These are phyloP conservation scores for Neurospora sp. DNA, from an alignment of 2,329 filamentous ascomycete species.

Conservation along the genomic window DNA sequence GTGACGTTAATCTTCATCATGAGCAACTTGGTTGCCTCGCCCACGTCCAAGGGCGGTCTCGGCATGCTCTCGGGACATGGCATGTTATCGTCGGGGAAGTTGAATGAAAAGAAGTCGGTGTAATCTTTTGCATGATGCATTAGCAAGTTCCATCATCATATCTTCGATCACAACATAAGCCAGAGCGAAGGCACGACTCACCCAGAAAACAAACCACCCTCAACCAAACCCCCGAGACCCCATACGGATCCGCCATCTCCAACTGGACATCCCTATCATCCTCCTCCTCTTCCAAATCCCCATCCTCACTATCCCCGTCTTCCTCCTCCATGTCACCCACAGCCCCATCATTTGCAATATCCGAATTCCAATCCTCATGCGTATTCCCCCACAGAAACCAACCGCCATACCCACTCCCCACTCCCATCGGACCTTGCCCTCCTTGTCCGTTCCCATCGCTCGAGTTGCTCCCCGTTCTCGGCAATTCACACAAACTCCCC, in stretches of 20 bases:
- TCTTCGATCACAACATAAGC: neutral
- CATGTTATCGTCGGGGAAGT: constrained; percentile 43
- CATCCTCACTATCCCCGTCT: neutral
- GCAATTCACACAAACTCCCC: constrained; percentile 32
- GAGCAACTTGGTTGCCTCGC: constrained; percentile 63
- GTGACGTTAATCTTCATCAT: constrained; percentile 57
- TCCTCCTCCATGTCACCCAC: neutral
- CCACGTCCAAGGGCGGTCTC: constrained; percentile 44
- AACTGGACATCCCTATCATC: constrained; percentile 27
- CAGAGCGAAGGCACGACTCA: neutral
- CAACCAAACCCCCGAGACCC: constrained; percentile 61
- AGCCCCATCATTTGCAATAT: neutral
- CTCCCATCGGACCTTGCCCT: neutral
- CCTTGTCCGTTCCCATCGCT: neutral
- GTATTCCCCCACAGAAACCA: neutral
- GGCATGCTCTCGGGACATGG: constrained; percentile 30
- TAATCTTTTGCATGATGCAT: constrained; percentile 41
- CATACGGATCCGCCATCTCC: constrained; percentile 57
- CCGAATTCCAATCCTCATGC: neutral
- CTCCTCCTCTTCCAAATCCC: constrained; percentile 4
- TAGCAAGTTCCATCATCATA: neutral
- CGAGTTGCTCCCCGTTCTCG: constrained; percentile 20
- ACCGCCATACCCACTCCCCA: neutral
- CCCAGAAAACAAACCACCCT: constrained; percentile 35
- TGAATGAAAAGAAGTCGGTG: constrained; percentile 62